Evolutionary conservation across 352 stramenopile genomes (phyloP).

Genomic region (Globisporangium emineosum): DNA sequence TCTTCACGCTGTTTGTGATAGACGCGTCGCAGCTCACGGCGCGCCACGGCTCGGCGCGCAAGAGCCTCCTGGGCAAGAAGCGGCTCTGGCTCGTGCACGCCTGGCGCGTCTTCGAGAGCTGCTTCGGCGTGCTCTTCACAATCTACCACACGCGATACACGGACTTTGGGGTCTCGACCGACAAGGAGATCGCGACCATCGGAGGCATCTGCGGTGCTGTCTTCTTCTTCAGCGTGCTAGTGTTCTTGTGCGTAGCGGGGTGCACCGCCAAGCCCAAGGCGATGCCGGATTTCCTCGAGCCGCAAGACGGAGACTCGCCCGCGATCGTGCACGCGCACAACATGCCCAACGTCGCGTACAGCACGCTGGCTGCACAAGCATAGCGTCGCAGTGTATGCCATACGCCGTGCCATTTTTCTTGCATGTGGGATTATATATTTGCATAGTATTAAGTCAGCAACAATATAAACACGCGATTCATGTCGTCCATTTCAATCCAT

Average conservation of each 20-base stretch:
- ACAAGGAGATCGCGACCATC: conserved; percentile 34
- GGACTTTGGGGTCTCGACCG: conserved; percentile 50
- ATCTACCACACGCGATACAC: conserved; percentile 46
- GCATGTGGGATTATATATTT: neutral
- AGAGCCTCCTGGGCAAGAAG: conserved; percentile 33
- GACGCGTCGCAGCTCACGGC: conserved; percentile 45
- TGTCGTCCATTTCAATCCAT: neutral
- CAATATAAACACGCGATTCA: neutral
- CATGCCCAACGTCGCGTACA: conserved; percentile 16
- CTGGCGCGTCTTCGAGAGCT: conserved; percentile 61
- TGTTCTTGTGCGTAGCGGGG: conserved; percentile 28
- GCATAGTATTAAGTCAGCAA: neutral
- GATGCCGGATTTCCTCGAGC: neutral
- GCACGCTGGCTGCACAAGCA: conserved; percentile 15
- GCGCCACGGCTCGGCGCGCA: conserved; percentile 25
- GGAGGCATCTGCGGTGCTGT: conserved; percentile 35
- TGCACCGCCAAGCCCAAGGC: conserved; percentile 15
- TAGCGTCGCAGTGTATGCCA: neutral
- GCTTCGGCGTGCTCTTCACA: conserved; percentile 35
- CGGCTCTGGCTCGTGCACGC: conserved; percentile 34
- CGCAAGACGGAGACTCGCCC: conserved; percentile 16
- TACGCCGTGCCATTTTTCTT: neutral
- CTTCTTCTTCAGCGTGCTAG: conserved; percentile 25
- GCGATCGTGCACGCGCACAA: conserved; percentile 5
- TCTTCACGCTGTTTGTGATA: conserved; percentile 63